phyloP scores from a whole-genome alignment of 176 grass and related monocot species.

The Hsuehochloa calcarea region DNA sequence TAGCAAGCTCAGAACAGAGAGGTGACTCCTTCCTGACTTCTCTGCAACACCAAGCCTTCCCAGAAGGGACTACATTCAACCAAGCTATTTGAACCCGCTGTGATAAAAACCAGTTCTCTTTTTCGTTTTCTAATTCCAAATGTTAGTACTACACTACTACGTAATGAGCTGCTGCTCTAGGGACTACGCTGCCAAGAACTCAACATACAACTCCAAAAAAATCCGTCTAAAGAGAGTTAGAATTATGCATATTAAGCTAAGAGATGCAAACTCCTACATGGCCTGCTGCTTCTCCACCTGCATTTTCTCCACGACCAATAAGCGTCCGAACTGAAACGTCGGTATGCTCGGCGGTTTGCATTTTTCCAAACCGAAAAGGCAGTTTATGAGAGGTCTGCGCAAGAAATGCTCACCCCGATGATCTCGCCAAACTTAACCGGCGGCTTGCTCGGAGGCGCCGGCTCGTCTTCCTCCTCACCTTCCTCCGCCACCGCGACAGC shows the following conservation, averaged over 20 bases:
- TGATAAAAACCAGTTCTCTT: not conserved
- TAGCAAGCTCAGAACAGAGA: not conserved
- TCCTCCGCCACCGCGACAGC: constrained; percentile 30
- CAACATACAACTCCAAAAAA: not conserved
- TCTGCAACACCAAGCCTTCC: not conserved
- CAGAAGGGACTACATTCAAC: not conserved
- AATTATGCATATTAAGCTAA: not conserved
- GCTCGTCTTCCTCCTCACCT: constrained; percentile 45
- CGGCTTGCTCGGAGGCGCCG: constrained; percentile 47
- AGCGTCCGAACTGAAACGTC: not conserved
- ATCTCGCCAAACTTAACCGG: constrained; percentile 80
- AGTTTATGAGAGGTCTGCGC: not conserved
- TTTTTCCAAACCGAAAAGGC: not conserved
- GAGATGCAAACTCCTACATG: not conserved
- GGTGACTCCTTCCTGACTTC: not conserved
- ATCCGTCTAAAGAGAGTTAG: not conserved
- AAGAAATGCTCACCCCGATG: constrained; percentile 68
- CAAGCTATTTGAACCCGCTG: not conserved
- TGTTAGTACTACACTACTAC: not conserved
- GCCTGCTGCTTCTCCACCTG: not conserved
- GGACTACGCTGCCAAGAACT: not conserved
- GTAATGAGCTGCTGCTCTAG: not conserved
- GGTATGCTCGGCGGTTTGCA: not conserved
- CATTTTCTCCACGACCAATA: constrained; percentile 21
- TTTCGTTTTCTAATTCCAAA: not conserved